These are phyloP conservation scores for Hericium coralloides DNA, from an alignment of 768 basidiomycete genomes.

Conservation along the genomic window DNA sequence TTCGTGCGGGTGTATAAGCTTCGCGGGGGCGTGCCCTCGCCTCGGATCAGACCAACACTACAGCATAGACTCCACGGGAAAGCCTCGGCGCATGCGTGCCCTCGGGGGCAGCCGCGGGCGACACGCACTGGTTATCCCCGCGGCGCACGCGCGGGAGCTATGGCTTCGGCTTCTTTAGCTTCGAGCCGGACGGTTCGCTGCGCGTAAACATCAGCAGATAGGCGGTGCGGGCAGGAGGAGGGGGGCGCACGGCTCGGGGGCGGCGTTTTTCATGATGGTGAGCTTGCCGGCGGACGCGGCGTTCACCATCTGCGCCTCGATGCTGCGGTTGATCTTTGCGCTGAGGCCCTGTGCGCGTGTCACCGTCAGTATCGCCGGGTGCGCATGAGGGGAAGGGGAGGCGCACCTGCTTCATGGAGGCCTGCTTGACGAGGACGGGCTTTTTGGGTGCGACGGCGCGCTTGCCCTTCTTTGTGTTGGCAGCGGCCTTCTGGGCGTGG, in stretches of 20 bases:
- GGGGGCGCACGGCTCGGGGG: slow-evolving; percentile 28
- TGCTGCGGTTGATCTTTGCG: slow-evolving; percentile 86
- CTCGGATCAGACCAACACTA: no score
- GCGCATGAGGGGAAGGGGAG: not conserved
- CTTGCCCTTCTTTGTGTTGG: slow-evolving; percentile 72
- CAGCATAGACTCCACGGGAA: no score
- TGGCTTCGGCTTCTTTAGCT: not conserved
- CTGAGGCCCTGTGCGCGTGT: slow-evolving; percentile 56
- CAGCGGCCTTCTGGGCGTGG: slow-evolving; percentile 56
- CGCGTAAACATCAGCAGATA: not conserved
- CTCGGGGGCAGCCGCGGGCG: no score
- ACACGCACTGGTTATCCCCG: no score
- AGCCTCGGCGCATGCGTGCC: no score
- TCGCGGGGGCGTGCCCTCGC: no score
- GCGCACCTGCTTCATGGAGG: slow-evolving; percentile 69
- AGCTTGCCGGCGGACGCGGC: slow-evolving; percentile 86
- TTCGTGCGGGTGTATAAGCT: no score
- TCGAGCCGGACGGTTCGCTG: not conserved
- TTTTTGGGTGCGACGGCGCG: slow-evolving; percentile 80
- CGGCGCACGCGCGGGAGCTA: not conserved
- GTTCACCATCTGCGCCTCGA: slow-evolving; percentile 84
- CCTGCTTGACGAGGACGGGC: slow-evolving; percentile 58
- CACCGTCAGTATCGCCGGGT: not conserved
- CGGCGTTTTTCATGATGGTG: slow-evolving; percentile 80
- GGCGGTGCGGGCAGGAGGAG: not conserved